Evolutionary conservation across 2,329 filamentous ascomycete species (phyloP).

Genomic region (Alternaria arborescens): DNA sequence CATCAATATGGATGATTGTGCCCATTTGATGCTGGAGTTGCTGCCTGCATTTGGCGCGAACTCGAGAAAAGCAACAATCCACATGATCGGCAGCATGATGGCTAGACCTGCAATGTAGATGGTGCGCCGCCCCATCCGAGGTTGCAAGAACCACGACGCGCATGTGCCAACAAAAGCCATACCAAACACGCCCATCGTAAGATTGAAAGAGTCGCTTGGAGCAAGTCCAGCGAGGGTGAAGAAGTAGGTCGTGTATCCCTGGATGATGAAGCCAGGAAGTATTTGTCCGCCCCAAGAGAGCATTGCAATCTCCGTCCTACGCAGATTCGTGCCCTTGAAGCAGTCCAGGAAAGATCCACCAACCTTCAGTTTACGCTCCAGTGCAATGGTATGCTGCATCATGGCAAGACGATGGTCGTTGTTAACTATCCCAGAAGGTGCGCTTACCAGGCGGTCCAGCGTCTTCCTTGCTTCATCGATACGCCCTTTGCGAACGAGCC

Average conservation of each 20-base stretch:
- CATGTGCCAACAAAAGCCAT: conserved; percentile 69
- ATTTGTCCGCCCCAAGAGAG: conserved; percentile 53
- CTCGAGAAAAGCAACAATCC: conserved; percentile 66
- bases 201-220: conserved; percentile 47
- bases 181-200: conserved; percentile 60
- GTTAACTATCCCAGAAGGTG: conserved; percentile 59
- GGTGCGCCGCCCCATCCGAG: conserved; percentile 73
- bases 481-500: conserved; percentile 70
- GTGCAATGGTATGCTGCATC: conserved; percentile 83
- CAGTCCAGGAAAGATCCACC: conserved; percentile 80
- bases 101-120: conserved; percentile 75
- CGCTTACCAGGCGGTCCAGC: conserved; percentile 69
- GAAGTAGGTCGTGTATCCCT: conserved; percentile 51
- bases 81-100: conserved; percentile 71
- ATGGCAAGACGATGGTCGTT: conserved; percentile 70
- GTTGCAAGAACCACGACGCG: conserved; percentile 78
- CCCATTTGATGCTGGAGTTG: conserved; percentile 54
- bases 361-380: conserved; percentile 71
- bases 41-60: conserved; percentile 51
- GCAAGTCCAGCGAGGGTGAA: conserved; percentile 51
- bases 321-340: conserved; percentile 77
- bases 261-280: conserved; percentile 19
- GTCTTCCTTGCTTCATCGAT: conserved; percentile 57
- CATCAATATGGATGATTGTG: conserved; percentile 19
- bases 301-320: conserved; percentile 74